These are phyloP conservation scores for Pestalotiopsis sp. DNA, from an alignment of 2,329 filamentous ascomycete species.

Conservation along the genomic window DNA sequence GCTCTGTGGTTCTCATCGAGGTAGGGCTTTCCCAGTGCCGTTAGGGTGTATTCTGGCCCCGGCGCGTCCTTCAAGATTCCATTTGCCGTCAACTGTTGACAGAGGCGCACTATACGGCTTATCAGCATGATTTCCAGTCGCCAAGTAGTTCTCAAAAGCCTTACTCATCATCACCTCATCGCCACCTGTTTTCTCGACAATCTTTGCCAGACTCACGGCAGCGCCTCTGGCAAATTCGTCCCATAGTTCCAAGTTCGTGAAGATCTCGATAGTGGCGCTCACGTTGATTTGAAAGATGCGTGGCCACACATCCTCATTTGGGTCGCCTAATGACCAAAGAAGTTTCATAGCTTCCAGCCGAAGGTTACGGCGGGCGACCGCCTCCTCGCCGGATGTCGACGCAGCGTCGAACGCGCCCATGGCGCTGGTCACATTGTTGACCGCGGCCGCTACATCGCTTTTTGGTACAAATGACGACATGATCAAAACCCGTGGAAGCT, in stretches of 20 bases:
- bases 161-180: slow-evolving; percentile 8
- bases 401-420: not conserved
- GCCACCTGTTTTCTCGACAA: not conserved
- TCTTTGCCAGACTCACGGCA: not conserved
- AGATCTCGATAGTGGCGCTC: not conserved
- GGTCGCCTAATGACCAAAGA: not conserved
- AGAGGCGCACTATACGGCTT: not conserved
- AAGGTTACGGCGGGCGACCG: not conserved
- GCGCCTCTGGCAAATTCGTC: not conserved
- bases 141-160: not conserved
- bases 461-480: not conserved
- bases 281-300: slow-evolving; percentile 6
- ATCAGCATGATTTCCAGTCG: not conserved
- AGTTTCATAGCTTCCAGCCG: not conserved
- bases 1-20: not conserved
- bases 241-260: not conserved
- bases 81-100: not conserved
- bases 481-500: not conserved
- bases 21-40: not conserved
- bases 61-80: not conserved
- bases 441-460: not conserved
- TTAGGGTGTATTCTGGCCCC: not conserved
- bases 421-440: not conserved
- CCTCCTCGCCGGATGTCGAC: not conserved
- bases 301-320: not conserved